phyloP scores from a whole-genome alignment of 345 rosid genomes.

The Rhizophora mangle region DNA sequence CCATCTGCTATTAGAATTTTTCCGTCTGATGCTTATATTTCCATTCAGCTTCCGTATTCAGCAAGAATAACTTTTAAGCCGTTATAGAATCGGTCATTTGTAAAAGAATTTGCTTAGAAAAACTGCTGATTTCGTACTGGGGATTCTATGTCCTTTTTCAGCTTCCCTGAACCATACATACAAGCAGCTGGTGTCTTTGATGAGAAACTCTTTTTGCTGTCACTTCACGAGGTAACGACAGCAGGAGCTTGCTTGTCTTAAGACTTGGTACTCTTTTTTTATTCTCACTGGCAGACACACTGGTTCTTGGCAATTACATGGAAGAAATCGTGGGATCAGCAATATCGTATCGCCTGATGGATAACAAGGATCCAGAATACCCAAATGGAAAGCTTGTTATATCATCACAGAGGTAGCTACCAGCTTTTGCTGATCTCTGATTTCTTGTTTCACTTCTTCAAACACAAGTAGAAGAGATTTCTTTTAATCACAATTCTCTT shows the following conservation, averaged over 20 bases:
- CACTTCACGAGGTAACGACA: constrained; percentile 78
- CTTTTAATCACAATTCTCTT: constrained; percentile 9
- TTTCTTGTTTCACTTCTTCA: background rate
- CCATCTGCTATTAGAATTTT: too few species aligned
- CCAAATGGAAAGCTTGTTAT: constrained; percentile 93
- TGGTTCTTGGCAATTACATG: constrained; percentile 64
- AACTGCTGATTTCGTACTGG: constrained; percentile 11
- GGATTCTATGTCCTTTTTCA: constrained; percentile 25
- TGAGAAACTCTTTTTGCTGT: constrained; percentile 69
- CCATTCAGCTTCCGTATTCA: too few species aligned
- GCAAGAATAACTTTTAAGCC: too few species aligned
- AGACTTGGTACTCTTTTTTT: background rate
- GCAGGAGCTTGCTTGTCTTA: background rate
- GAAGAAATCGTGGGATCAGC: constrained; percentile 88
- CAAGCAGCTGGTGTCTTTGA: constrained; percentile 71
- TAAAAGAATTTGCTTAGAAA: background rate
- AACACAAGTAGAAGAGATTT: background rate
- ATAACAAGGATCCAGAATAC: constrained; percentile 75
- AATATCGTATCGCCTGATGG: constrained; percentile 73
- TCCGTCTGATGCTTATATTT: too few species aligned
- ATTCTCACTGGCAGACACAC: constrained; percentile 45
- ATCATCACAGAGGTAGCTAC: constrained; percentile 67
- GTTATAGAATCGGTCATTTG: background rate
- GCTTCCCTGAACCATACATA: constrained; percentile 52
- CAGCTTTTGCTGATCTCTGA: background rate